phyloP scores from a whole-genome alignment of 768 basidiomycete species.

The Podaxis pistillaris region DNA sequence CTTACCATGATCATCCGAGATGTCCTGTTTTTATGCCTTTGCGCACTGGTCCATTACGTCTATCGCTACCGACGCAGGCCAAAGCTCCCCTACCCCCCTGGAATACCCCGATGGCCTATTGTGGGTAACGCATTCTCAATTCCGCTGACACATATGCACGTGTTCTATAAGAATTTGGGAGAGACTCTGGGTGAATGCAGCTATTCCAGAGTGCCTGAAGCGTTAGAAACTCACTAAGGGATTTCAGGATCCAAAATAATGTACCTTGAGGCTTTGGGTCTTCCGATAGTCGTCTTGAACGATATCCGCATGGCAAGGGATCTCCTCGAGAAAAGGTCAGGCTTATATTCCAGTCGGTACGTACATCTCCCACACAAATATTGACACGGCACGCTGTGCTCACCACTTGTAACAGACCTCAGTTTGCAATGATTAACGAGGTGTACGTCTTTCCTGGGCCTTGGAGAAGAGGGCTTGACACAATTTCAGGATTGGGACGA shows the following conservation, averaged over 20 bases:
- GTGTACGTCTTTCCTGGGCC: neutral
- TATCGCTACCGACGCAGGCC: neutral
- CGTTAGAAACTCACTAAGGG: neutral
- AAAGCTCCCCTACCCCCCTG: conserved; percentile 3
- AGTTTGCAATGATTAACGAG: neutral
- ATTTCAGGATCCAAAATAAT: conserved; percentile 12
- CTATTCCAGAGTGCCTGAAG: neutral
- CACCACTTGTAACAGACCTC: neutral
- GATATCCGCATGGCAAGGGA: conserved; percentile 6
- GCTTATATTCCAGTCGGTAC: conserved; percentile 12
- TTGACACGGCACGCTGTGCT: neutral
- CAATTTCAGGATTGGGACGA: neutral
- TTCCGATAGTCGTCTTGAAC: conserved; percentile 9
- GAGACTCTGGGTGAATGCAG: conserved; percentile 12
- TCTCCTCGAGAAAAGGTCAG: conserved; percentile 16
- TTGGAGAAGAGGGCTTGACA: neutral
- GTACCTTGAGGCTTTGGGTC: conserved; percentile 2
- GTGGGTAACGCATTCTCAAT: conserved; percentile 15
- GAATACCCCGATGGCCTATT: conserved; percentile 12
- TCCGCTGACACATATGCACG: conserved; percentile 5
- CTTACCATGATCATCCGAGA: neutral
- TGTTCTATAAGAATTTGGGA: conserved; percentile 9
- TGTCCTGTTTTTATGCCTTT: neutral
- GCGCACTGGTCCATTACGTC: neutral
- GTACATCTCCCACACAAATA: neutral